Evolutionary conservation across 1,284 basidiomycete genomes (phyloP).

Genomic region (Ceratobasidium sp.): DNA sequence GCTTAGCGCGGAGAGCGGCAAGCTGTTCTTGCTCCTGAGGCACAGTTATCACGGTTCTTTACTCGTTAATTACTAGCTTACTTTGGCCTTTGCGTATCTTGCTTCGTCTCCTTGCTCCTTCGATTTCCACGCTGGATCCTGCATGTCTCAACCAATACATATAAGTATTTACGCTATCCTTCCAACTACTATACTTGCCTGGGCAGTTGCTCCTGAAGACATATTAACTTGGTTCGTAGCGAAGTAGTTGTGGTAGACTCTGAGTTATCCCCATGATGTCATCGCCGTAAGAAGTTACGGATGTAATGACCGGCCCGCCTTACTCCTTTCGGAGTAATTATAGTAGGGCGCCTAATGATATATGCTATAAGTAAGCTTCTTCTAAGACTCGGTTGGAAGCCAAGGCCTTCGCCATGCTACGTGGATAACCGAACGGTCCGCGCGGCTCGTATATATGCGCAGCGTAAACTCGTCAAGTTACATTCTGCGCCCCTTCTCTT

Average conservation of each 20-base stretch:
- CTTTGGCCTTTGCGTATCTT: constrained; percentile 48
- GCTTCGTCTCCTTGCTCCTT: constrained; percentile 50
- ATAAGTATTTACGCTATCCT: not conserved
- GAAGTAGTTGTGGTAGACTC: not conserved
- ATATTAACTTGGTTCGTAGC: not conserved
- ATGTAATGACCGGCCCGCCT: constrained; percentile 40
- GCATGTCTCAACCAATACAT: no score
- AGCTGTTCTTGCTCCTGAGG: constrained; percentile 49
- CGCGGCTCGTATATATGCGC: constrained; percentile 17
- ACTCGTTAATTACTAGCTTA: not conserved
- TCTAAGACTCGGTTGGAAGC: not conserved
- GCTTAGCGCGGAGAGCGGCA: constrained; percentile 46
- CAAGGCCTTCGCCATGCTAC: constrained; percentile 36
- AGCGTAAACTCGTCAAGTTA: not conserved
- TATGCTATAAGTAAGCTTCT: not conserved
- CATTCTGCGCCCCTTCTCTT: not conserved
- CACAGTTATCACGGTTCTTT: not conserved
- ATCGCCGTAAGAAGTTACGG: not conserved
- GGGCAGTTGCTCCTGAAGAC: constrained; percentile 32
- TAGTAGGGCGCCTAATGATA: not conserved
- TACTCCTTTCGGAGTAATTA: constrained; percentile 31
- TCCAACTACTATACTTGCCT: no score
- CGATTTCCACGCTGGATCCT: constrained; percentile 48
- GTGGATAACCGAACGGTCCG: constrained; percentile 37
- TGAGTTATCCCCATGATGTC: constrained; percentile 2